Evolutionary conservation across 148 eudicot genomes (phyloP), one percentile per base, ranked within the genome.

Genomic region (Spergularia marina): DNA sequence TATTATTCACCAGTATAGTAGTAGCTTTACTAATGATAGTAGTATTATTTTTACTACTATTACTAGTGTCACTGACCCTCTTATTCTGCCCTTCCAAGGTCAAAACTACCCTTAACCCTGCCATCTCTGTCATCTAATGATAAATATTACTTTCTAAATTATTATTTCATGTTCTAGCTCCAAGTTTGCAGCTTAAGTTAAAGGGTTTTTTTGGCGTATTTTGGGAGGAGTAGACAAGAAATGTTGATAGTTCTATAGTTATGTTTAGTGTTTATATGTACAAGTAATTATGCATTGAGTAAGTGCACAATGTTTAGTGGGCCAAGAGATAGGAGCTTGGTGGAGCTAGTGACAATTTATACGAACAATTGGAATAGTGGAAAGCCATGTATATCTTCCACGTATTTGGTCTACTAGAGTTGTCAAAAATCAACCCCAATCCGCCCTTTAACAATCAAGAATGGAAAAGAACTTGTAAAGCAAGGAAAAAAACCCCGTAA

Each of bases 61-160:
- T 17, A 11, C 34, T 34, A 34, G 2, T 0, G 25, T 11, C 25
- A 52, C 30, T 53, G 16, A 25, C 56, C 23, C 20, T 15, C 6
- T 12, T 63, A 59, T 72, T 71, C 2, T 74, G 73, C 34, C 68
- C 53, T 75, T 86, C 89, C 41, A 86, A 76, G 30, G 66, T 62
- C 5, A 62, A 62, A 12, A 86, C 85, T 74, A 84, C 56, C 53
- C 85, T 84, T 25, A 86, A 84, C 62, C 89, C 89, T 71, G 78
- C 87, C 89, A 86, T 86, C 53, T 80, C 25, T 70, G 15, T 70
- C 30, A 62, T 62, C 36, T 30, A 30, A 62, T 62, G 8, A 34
- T 62, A 40, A 11, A 62, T 25, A 10, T 3, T 12, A 4, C n/a
- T 58, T 10, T 56, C 21, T 16, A 16, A 0, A 53, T 10, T 5